phyloP scores from a whole-genome alignment of 768 basidiomycete species.

The Rossbeevera mucosa region DNA sequence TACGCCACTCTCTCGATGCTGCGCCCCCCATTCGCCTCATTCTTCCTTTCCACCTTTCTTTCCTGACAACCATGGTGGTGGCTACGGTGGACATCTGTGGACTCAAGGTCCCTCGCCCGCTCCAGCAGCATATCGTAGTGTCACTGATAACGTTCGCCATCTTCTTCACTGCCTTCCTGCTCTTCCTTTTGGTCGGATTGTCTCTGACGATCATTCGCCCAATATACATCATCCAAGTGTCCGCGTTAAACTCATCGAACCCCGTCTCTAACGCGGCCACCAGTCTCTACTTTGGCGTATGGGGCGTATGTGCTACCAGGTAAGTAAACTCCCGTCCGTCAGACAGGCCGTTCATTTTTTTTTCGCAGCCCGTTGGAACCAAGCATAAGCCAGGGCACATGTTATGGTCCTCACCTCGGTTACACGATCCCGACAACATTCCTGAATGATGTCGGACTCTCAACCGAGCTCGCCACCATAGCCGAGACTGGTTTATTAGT shows the following conservation, averaged over 20 bases:
- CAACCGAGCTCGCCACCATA: conserved; percentile 39
- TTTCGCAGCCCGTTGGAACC: conserved; percentile 9
- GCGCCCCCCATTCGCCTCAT: background rate
- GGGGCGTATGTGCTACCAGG: conserved; percentile 75
- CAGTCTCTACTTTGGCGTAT: conserved; percentile 69
- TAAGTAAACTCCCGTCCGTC: conserved; percentile 11
- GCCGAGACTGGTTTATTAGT: conserved; percentile 48
- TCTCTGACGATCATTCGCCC: conserved; percentile 71
- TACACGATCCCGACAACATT: conserved; percentile 56
- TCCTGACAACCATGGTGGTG: conserved; percentile 13
- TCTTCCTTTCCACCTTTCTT: background rate
- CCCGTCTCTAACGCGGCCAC: conserved; percentile 52
- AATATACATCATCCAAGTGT: conserved; percentile 55
- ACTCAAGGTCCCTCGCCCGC: conserved; percentile 29
- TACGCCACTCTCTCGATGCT: background rate
- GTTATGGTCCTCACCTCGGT: conserved; percentile 63
- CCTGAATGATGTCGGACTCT: conserved; percentile 40
- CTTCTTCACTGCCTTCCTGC: conserved; percentile 60
- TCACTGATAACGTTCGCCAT: conserved; percentile 45
- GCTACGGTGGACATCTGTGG: conserved; percentile 17
- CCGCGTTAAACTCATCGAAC: conserved; percentile 26
- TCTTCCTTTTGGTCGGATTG: conserved; percentile 70
- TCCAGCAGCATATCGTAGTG: conserved; percentile 43
- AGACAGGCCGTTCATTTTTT: background rate
- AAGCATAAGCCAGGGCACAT: conserved; percentile 32